phyloP scores from a whole-genome alignment of 345 rosid species.

The Syzygium aqueum region DNA sequence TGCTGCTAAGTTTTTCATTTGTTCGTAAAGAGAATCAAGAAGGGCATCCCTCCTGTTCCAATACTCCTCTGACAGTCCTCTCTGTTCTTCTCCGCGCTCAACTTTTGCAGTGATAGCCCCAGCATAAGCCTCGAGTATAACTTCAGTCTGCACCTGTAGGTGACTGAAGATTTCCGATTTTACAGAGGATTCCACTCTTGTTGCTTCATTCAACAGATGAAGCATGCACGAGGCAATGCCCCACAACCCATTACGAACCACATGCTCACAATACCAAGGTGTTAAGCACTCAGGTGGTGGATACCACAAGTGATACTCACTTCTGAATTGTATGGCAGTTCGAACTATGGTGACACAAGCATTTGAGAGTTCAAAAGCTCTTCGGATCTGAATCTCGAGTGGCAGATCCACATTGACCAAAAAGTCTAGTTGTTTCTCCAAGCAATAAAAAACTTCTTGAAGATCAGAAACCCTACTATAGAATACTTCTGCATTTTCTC shows the following conservation, averaged over 20 bases:
- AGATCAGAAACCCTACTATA: slow-evolving; percentile 93
- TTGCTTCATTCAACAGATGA: slow-evolving; percentile 43
- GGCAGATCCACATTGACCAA: slow-evolving; percentile 52
- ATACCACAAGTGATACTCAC: slow-evolving; percentile 81
- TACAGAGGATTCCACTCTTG: slow-evolving; percentile 45
- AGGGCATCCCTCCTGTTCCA: slow-evolving; percentile 70
- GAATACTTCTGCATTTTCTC: slow-evolving; percentile 93
- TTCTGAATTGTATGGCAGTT: slow-evolving; percentile 56
- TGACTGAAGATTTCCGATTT: slow-evolving; percentile 48
- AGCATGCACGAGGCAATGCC: slow-evolving; percentile 67
- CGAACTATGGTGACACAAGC: slow-evolving; percentile 58
- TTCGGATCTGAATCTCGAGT: slow-evolving; percentile 46
- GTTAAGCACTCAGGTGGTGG: slow-evolving; percentile 85
- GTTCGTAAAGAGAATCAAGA: slow-evolving; percentile 59
- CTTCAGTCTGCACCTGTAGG: slow-evolving; percentile 55
- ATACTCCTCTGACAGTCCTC: slow-evolving; percentile 60
- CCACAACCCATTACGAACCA: slow-evolving; percentile 82
- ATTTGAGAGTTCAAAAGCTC: slow-evolving; percentile 74
- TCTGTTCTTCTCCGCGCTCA: slow-evolving; percentile 64
- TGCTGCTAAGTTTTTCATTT: slow-evolving; percentile 43
- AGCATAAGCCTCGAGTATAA: slow-evolving; percentile 62
- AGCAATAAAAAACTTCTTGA: slow-evolving; percentile 71
- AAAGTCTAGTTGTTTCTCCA: slow-evolving; percentile 61
- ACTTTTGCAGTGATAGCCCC: slow-evolving; percentile 62
- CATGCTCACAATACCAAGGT: slow-evolving; percentile 63